Evolutionary conservation across 345 rosid species (phyloP), one percentile per base, ranked within the genome.

Genomic region (Pistacia integerrima): DNA sequence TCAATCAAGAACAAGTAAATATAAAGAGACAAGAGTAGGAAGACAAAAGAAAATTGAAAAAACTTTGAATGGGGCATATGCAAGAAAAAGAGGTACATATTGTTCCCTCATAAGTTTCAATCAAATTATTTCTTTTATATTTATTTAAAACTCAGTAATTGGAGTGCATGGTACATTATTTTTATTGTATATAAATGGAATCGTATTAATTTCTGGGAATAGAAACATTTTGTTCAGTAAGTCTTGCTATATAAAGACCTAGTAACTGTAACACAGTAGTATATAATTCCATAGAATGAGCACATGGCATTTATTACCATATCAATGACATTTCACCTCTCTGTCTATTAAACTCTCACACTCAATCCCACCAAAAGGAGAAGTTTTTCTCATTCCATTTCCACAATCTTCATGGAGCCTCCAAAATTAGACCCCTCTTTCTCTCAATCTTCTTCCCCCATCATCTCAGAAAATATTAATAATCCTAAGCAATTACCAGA

Each of bases 381-480:
- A 38, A 48, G 56, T 12, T 52, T 25, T 25, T 54, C 57, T 16
- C n/a, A 54, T 54, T 2, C 57, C n/a, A 13, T 18, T 58, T 17
- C 18, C 62, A 14, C 33, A 35, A 22, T 18, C 54, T 22, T 14
- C 60, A 17, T 87, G 90, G 86, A 83, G 76, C 82, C 85, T 76
- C 84, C 78, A n/a, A 83, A 69, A 74, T 72, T 85, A 59, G 84
- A 77, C 66, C 73, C 67, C 22, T 69, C 82, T 56, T 74, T 77
- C 70, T 84, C 87, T 74, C 83, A 78, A 73, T 64, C 80, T 72
- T 65, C 80, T 74, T 82, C 87, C 16, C 82, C 73, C 80, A 67
- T 78, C 69, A 70, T 80, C 74, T 84, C 86, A 57, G 78, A 70
- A 49, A 77, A 83, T 22, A 75, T 82, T 22, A 75, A 86, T 61